Evolutionary conservation across 768 basidiomycete genomes (phyloP).

Genomic region (Pleurotus salmoneostramineus): DNA sequence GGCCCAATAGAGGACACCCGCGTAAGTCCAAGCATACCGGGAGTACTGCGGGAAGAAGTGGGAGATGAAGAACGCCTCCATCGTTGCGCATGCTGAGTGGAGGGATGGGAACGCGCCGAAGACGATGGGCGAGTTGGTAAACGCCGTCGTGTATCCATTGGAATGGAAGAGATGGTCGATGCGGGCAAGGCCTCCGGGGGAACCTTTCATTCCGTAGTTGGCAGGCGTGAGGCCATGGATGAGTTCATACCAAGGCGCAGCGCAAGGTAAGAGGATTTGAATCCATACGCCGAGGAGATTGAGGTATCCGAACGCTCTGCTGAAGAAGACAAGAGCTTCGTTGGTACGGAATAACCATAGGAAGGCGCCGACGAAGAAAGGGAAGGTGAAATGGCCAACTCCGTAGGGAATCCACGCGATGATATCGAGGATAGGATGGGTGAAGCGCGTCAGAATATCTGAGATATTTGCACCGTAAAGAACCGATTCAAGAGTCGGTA

Average conservation of each 20-base stretch:
- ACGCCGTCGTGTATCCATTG: slow-evolving; percentile 71
- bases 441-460: slow-evolving; percentile 92
- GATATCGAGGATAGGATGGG: slow-evolving; percentile 89
- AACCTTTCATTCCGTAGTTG: slow-evolving; percentile 87
- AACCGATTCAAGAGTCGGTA: slow-evolving; percentile 92
- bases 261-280: slow-evolving; percentile 88
- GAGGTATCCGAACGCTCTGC: slow-evolving; percentile 86
- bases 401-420: slow-evolving; percentile 97
- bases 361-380: slow-evolving; percentile 81
- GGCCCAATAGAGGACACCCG: slow-evolving; percentile 88
- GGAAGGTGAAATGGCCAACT: slow-evolving; percentile 84
- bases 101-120: slow-evolving; percentile 97
- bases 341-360: slow-evolving; percentile 89
- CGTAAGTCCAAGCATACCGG: slow-evolving; percentile 77
- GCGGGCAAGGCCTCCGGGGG: slow-evolving; percentile 87
- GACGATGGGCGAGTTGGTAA: slow-evolving; percentile 86
- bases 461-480: slow-evolving; percentile 98
- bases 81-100: slow-evolving; percentile 86
- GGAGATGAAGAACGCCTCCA: slow-evolving; percentile 89
- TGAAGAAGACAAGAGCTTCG: slow-evolving; percentile 81
- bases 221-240: slow-evolving; percentile 96
- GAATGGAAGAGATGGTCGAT: slow-evolving; percentile 86
- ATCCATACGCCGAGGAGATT: slow-evolving; percentile 84
- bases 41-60: slow-evolving; percentile 88
- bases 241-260: slow-evolving; percentile 97